These are phyloP conservation scores for Epichloe uncinata DNA, from an alignment of 2,329 filamentous ascomycete species.

Conservation along the genomic window DNA sequence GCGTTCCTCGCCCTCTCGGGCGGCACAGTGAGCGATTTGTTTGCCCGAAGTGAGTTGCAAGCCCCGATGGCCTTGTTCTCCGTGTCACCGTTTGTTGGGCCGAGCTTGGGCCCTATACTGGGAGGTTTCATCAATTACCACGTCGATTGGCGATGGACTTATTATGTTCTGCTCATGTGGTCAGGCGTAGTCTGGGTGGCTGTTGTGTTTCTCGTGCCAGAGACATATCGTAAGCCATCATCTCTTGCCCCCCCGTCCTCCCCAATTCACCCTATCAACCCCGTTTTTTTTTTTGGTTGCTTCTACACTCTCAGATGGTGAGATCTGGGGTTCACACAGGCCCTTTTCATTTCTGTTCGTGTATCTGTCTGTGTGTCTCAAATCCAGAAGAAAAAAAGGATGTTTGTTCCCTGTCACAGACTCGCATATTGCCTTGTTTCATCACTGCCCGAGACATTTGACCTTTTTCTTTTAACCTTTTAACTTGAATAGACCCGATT, in stretches of 20 bases:
- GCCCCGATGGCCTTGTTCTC: conserved; percentile 76
- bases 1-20: conserved; percentile 64
- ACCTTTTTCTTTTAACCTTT: background rate
- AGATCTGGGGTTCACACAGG: background rate
- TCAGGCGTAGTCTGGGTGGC: conserved; percentile 47
- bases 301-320: background rate
- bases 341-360: background rate
- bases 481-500: conserved; percentile 38
- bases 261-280: background rate
- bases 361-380: background rate
- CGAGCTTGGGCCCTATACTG: conserved; percentile 44
- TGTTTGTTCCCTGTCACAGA: background rate
- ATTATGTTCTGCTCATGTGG: conserved; percentile 80
- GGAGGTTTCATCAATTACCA: conserved; percentile 77
- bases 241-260: too few species aligned
- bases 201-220: conserved; percentile 63
- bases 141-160: conserved; percentile 65
- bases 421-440: background rate
- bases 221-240: conserved; percentile 56
- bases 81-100: conserved; percentile 49
- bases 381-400: background rate
- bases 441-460: background rate
- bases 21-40: conserved; percentile 74
- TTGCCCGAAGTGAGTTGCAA: conserved; percentile 53
- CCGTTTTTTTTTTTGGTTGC: background rate